Conservation (phyloP, 768 basidiomycete genomes). For the Amanita subjunquillea region DNA sequence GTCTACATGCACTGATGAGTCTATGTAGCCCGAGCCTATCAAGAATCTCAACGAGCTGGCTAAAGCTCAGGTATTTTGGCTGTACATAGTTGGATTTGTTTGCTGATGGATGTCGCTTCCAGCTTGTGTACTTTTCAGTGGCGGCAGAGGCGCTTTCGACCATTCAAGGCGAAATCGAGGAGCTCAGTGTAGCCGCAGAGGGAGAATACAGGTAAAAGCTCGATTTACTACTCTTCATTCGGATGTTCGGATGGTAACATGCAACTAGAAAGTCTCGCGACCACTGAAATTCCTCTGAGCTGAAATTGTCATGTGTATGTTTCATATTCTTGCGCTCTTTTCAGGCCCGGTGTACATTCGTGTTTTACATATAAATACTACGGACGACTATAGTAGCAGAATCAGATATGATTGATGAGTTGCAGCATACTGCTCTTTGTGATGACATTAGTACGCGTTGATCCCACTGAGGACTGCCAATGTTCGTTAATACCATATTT, state of each 20-base stretch:
- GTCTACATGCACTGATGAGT: neutral
- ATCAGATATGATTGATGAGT: neutral
- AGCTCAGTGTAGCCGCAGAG: constrained; percentile 86
- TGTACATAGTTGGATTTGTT: neutral
- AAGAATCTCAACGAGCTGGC: constrained; percentile 88
- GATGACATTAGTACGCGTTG: too few relatives aligned
- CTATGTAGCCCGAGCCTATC: constrained; percentile 78
- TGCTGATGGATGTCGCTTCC: neutral
- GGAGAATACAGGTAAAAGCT: constrained; percentile 76
- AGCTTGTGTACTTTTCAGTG: constrained; percentile 64
- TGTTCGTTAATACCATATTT: too few relatives aligned
- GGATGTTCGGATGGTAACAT: constrained; percentile 2
- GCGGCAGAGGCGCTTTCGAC: constrained; percentile 76
- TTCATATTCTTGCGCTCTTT: neutral
- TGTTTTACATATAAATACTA: neutral
- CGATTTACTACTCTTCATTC: neutral
- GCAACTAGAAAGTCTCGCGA: constrained; percentile 73
- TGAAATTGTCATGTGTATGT: neutral
- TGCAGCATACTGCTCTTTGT: too few relatives aligned
- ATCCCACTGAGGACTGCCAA: too few relatives aligned
- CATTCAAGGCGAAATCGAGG: constrained; percentile 88
- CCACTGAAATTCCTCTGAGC: constrained; percentile 53
- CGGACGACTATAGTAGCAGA: neutral
- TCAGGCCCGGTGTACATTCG: neutral
- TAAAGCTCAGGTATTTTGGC: constrained; percentile 63